These are phyloP conservation scores for Arthrobotrys iridis DNA, from an alignment of 2,329 filamentous ascomycete genomes.

Conservation along the genomic window DNA sequence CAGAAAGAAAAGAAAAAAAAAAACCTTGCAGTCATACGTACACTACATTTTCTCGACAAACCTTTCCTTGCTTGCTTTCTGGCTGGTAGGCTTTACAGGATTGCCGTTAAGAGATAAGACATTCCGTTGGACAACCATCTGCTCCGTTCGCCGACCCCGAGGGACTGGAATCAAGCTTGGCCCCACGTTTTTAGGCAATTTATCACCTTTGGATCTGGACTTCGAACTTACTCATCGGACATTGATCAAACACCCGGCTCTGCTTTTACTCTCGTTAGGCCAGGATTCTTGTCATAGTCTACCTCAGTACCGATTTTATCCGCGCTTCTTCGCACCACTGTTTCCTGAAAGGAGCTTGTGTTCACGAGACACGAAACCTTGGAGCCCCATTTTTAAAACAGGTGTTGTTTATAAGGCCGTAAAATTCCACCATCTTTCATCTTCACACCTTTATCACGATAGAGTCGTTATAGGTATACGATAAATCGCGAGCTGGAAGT, in stretches of 20 bases:
- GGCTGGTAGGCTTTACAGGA: slow-evolving; percentile 7
- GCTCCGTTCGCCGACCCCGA: slow-evolving; percentile 36
- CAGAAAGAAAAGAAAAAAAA: not conserved
- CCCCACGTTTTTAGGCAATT: slow-evolving; percentile 51
- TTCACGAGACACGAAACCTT: slow-evolving; percentile 25
- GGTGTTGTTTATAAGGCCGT: slow-evolving; percentile 33
- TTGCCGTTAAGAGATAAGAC: slow-evolving; percentile 51
- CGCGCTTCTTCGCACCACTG: slow-evolving; percentile 30
- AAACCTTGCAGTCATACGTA: not conserved
- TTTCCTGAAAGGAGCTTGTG: slow-evolving; percentile 30
- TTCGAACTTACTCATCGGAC: slow-evolving; percentile 40
- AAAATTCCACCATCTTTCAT: slow-evolving; percentile 19
- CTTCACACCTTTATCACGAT: slow-evolving; percentile 13
- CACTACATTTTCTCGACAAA: not conserved
- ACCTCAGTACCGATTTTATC: slow-evolving; percentile 50
- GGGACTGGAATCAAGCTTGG: slow-evolving; percentile 38
- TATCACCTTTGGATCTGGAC: slow-evolving; percentile 36
- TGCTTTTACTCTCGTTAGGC: not conserved
- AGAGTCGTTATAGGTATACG: slow-evolving; percentile 11
- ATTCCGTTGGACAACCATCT: slow-evolving; percentile 36
- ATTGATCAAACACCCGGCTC: slow-evolving; percentile 3
- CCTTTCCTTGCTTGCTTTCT: slow-evolving; percentile 2
- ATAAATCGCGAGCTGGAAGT: slow-evolving; percentile 31
- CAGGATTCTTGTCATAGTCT: slow-evolving; percentile 27
- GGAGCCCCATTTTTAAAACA: slow-evolving; percentile 28